These are phyloP conservation scores for Kuraishia ogatae DNA, from an alignment of 805 yeast genomes.

Conservation along the genomic window DNA sequence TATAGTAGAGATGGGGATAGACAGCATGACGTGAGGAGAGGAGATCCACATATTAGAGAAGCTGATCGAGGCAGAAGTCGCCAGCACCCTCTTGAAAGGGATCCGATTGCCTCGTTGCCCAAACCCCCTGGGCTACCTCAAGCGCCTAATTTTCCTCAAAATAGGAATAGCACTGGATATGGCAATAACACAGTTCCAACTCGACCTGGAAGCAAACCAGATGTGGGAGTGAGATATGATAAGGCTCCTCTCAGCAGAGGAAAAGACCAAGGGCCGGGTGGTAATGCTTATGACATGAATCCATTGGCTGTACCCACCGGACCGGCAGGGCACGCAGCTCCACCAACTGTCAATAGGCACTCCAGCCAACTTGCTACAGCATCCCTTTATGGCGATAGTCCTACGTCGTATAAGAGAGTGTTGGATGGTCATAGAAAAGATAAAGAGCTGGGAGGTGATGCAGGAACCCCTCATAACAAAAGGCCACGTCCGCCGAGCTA, in stretches of 20 bases:
- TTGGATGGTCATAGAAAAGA: neutral
- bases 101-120: neutral
- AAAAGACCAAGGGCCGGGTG: neutral
- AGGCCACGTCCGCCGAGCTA: neutral
- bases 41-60: neutral
- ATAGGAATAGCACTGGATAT: neutral
- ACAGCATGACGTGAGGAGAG: neutral
- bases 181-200: neutral
- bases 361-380: neutral
- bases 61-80: neutral
- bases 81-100: neutral
- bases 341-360: neutral
- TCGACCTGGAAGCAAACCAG: neutral
- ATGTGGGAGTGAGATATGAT: neutral
- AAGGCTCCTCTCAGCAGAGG: neutral
- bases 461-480: neutral
- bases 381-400: neutral
- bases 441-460: neutral
- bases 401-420: neutral
- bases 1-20: neutral
- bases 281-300: neutral
- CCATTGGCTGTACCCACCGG: too few relatives aligned
- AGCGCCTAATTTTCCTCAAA: neutral
- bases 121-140: neutral
- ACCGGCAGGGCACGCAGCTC: neutral